Percentiles rank a stretch among this genome's conserved stretches.
phyloP scores from a whole-genome alignment of 2,329 filamentous ascomycete species.

The Emergomyces orientalis region DNA sequence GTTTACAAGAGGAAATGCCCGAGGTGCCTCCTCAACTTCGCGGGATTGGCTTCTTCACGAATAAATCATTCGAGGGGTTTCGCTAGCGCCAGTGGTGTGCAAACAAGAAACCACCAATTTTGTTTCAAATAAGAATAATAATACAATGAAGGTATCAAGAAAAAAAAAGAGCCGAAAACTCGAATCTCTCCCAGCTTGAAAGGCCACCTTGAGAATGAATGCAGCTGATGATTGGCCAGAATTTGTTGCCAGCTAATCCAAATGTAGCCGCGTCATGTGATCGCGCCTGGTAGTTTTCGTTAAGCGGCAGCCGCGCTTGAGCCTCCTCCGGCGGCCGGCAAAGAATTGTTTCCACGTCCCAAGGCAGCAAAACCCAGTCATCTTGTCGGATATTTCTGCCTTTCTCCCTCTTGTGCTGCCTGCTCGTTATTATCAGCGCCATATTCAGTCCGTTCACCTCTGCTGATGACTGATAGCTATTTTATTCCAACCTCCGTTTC shows the following conservation, averaged over 20 bases:
- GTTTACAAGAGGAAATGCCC: neutral
- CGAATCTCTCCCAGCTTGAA: neutral
- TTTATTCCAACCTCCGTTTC: neutral
- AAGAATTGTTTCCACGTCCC: neutral
- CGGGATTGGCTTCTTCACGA: neutral
- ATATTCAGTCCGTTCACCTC: neutral
- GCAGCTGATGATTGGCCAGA: conserved; percentile 7
- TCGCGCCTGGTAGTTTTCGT: neutral
- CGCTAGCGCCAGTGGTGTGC: neutral
- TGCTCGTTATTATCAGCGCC: neutral
- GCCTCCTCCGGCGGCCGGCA: neutral
- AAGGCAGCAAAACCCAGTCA: neutral
- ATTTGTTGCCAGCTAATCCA: neutral
- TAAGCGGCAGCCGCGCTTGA: neutral
- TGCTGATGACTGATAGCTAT: neutral
- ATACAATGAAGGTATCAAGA: neutral
- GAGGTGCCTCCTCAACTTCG: neutral
- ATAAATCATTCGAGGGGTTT: neutral
- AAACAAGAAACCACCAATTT: neutral
- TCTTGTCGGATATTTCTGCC: neutral
- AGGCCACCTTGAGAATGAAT: conserved; percentile 9
- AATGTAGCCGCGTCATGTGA: conserved; percentile 3
- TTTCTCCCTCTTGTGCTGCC: neutral
- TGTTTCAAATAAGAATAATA: neutral
- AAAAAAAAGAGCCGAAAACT: neutral